Conservation (phyloP, 108 stramenopile genomes). For the Mediolabrus comicus region DNA sequence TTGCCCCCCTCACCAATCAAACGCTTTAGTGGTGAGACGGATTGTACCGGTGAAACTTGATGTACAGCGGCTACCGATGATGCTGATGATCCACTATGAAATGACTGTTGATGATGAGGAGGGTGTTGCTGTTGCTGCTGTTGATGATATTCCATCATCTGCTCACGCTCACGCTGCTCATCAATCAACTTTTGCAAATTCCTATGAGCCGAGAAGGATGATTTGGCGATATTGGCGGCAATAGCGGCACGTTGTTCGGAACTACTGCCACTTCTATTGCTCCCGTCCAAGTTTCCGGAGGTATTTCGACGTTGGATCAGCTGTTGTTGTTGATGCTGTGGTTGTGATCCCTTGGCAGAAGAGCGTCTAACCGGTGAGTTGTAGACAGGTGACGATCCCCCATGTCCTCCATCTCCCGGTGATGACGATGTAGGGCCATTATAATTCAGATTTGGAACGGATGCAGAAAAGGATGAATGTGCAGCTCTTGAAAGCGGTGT, state of each 20-base stretch:
- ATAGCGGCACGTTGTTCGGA: not conserved
- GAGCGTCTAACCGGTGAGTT: not conserved
- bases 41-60: not conserved
- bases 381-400: not conserved
- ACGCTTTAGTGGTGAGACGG: not conserved
- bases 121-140: not conserved
- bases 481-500: not conserved
- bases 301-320: not conserved
- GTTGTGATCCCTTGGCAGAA: not conserved
- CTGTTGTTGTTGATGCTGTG: not conserved
- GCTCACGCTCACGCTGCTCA: not conserved
- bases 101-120: not conserved
- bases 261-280: not conserved
- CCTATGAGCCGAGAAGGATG: not conserved
- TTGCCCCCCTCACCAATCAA: not conserved
- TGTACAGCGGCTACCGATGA: not conserved
- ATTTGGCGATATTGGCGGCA: not conserved
- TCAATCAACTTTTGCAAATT: slow-evolving; percentile 1
- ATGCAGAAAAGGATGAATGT: not conserved
- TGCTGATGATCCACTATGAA: not conserved
- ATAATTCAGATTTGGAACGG: not conserved
- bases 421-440: not conserved
- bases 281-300: too few relatives aligned
- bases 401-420: too few relatives aligned
- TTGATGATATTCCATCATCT: not conserved